Conservation (phyloP, 1,284 basidiomycete genomes). For the Anthracocystis setariae region DNA sequence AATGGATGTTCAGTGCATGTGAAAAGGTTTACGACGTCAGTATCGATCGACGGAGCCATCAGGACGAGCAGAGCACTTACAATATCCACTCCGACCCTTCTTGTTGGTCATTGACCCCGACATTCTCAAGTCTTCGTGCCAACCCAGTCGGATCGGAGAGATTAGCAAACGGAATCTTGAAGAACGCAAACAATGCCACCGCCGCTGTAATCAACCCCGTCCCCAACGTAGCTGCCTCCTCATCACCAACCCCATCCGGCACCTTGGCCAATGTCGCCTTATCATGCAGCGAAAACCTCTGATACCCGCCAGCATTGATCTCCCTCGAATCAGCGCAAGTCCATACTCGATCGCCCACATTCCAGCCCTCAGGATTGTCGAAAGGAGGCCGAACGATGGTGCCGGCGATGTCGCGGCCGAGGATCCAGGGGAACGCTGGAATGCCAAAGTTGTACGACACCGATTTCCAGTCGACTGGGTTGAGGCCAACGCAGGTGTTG, state of each 20-base stretch:
- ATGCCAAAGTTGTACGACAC: conserved; percentile 61
- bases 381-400: conserved; percentile 70
- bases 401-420: conserved; percentile 71
- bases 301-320: conserved; percentile 54
- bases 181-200: conserved; percentile 55
- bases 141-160: background rate
- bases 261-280: conserved; percentile 42
- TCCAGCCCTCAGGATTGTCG: conserved; percentile 68
- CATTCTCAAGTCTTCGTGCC: background rate
- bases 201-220: conserved; percentile 66
- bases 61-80: conserved; percentile 18
- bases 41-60: too few relatives aligned
- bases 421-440: conserved; percentile 63
- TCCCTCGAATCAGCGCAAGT: conserved; percentile 60
- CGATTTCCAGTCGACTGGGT: conserved; percentile 60
- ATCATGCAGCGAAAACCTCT: conserved; percentile 44
- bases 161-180: conserved; percentile 23
- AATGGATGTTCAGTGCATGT: background rate
- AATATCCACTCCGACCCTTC: conserved; percentile 34
- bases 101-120: background rate
- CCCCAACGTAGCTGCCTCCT: conserved; percentile 57
- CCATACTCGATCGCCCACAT: conserved; percentile 69
- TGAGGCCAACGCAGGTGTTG: conserved; percentile 52
- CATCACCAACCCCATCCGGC: conserved; percentile 30
- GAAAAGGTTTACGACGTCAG: too few relatives aligned